Base-by-base conservation (phyloP, 352 stramenopile genomes). In the Pythium rhizo-oryzae region DNA sequence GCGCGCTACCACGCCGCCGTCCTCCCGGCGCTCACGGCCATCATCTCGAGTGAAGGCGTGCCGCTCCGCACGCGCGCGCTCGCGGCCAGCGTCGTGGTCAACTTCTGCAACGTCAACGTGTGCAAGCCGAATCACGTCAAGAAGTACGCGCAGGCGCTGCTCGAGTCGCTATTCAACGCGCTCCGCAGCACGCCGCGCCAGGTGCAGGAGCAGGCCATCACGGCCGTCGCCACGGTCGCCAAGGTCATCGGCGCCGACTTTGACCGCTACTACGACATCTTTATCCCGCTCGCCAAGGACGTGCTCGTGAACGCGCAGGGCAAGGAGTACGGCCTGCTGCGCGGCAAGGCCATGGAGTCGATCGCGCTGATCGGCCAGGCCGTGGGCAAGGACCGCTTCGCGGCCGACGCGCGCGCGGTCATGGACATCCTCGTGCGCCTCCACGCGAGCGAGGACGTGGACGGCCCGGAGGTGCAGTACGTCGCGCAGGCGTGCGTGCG, bases 161-260 rank as follows among this genome's bases (percentile, higher is more conserved):
- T 96, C 7, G 82, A 92, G 54, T 80, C 85, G 64, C 79, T 96
- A 2, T 96, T 96, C 75, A 80, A 94, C 59, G 78, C 84, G 11
- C 80, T 96, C 57, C 86, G 86, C 23, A 79, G 73, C 64, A 90
- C 81, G 51, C 87, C 88, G 47, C 86, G 85, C 24, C 86, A 93
- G 71, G 88, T 96, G 30, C 86, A 96, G 76, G 88, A 96, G 68
- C 88, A 96, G 67, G 82, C 88, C 16, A 94, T 96, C 71, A 96
- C 88, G 37, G 88, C 88, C 49, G 84, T 96, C 33, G 88, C 86
- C 28, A 94, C 84, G 59, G 81, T 96, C 23, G 88, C 88, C 19
- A 93, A 93, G 74, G 87, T 94, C 23, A 90, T 96, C 24, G 84
- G 85, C 25, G 74, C 82, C 53, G 84, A 90, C 41, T 96, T 96